Percentiles rank a stretch among this genome's conserved stretches.
These are phyloP conservation scores for Scleroderma citrinum DNA, from an alignment of 768 basidiomycete genomes.

Conservation along the genomic window DNA sequence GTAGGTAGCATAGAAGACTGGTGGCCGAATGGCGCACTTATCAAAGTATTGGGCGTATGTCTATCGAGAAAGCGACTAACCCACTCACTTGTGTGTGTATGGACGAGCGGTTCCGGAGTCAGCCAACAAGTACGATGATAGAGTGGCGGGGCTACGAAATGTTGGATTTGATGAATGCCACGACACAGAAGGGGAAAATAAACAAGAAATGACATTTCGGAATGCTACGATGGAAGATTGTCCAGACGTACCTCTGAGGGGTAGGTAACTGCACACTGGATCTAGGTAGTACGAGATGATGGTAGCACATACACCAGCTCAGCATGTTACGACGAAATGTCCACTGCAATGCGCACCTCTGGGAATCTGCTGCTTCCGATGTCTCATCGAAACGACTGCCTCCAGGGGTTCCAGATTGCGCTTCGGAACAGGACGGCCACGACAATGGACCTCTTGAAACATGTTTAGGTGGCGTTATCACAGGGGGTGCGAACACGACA, in stretches of 20 bases:
- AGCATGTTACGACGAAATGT: neutral
- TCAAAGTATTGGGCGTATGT: neutral
- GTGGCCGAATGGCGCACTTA: conserved; percentile 6
- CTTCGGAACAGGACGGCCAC: conserved; percentile 13
- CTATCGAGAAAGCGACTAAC: neutral
- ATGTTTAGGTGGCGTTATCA: conserved; percentile 9
- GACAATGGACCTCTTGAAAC: conserved; percentile 7
- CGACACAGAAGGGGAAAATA: neutral
- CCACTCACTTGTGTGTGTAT: conserved; percentile 15
- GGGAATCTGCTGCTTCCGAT: conserved; percentile 5
- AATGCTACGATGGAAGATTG: neutral
- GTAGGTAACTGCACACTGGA: conserved; percentile 22
- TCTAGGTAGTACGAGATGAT: conserved; percentile 9
- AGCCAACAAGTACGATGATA: conserved; percentile 25
- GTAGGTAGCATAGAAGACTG: conserved; percentile 16
- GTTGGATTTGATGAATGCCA: conserved; percentile 8
- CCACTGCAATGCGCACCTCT: conserved; percentile 10
- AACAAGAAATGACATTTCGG: neutral
- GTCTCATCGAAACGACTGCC: conserved; percentile 3
- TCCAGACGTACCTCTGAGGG: conserved; percentile 22
- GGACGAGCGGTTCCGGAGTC: conserved; percentile 8
- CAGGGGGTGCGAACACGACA: conserved; percentile 5
- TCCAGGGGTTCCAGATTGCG: conserved; percentile 11
- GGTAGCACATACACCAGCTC: neutral
- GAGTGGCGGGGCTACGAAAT: conserved; percentile 28